phyloP scores from a whole-genome alignment of 371 early-diverging fungal species.

The Funneliformis caledonium region DNA sequence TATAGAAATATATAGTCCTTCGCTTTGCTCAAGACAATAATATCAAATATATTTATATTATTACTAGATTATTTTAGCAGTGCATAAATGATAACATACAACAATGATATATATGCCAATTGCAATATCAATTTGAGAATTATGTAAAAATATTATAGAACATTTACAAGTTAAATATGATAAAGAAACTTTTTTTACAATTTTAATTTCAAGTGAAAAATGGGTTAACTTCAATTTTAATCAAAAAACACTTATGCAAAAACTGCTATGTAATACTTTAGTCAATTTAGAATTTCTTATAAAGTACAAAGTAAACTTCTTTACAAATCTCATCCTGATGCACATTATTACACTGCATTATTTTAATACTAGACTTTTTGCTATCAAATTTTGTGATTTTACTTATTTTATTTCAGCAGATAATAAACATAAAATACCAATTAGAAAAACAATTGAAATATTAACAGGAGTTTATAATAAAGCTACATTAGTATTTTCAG shows the following conservation, averaged over 20 bases:
- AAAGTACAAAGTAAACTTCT: background rate
- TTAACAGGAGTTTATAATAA: background rate
- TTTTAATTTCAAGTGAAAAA: background rate
- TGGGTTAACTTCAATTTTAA: background rate
- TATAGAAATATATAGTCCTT: too few relatives aligned
- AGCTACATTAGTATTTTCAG: background rate
- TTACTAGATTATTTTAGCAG: background rate
- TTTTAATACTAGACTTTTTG: background rate
- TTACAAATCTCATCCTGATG: background rate
- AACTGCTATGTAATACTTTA: background rate
- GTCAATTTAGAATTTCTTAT: background rate
- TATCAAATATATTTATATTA: background rate
- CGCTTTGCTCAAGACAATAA: too few relatives aligned
- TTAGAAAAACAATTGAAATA: background rate
- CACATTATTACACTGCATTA: slow-evolving; percentile 1
- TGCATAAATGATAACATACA: background rate
- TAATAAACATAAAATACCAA: background rate
- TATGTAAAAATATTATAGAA: background rate
- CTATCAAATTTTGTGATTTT: background rate
- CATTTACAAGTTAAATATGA: background rate
- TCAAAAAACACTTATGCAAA: background rate
- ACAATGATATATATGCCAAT: background rate
- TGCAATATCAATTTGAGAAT: background rate
- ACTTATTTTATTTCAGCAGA: background rate
- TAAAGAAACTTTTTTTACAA: background rate